A percentile compares a stretch with the other conserved stretches of the same genome.
Conservation (phyloP, 331 rosid species). For the Quercus phellos region DNA sequence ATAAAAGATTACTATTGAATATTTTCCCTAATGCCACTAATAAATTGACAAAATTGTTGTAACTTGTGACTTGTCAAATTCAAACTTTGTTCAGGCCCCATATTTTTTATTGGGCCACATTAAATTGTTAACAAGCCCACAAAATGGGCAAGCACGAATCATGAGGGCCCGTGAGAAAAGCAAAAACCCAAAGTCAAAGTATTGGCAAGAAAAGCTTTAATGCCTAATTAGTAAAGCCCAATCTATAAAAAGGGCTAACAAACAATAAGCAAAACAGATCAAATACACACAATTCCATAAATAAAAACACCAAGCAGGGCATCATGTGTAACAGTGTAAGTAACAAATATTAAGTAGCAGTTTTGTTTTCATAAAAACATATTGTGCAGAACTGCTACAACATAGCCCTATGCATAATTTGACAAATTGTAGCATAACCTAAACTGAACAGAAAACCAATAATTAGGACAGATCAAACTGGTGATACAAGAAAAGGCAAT, state of each 20-base stretch:
- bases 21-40: no score
- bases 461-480: neutral
- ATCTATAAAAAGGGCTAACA: neutral
- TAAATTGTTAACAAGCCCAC: no score
- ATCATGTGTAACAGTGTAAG: neutral
- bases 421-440: neutral
- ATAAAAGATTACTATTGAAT: no score
- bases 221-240: no score
- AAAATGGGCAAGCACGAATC: no score
- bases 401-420: neutral
- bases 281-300: neutral
- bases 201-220: no score
- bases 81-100: no score
- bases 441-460: neutral
- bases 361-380: neutral
- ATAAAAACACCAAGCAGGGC: neutral
- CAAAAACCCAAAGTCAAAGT: no score
- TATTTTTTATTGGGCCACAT: no score
- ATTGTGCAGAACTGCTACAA: neutral
- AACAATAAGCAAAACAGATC: neutral
- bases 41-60: no score
- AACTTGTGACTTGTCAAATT: no score
- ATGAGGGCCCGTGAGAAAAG: no score
- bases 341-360: neutral
- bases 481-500: neutral